Evolutionary conservation across 352 stramenopile genomes (phyloP).

Genomic region (Phytophthora parvispora): DNA sequence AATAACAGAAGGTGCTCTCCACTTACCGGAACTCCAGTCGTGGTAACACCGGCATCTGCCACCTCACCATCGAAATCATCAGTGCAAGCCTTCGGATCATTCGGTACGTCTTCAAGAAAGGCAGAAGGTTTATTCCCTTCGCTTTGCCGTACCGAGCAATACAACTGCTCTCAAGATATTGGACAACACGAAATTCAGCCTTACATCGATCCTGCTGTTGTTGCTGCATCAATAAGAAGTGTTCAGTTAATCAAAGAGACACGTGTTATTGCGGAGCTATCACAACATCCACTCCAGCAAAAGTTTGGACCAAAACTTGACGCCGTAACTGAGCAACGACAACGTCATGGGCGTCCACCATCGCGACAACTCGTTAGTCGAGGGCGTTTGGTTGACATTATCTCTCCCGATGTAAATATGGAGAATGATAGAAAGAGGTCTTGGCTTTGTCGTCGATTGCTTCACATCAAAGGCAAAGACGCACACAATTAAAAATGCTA

Average conservation of each 20-base stretch:
- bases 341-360: constrained; percentile 50
- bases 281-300: constrained; percentile 11
- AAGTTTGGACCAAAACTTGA: background rate
- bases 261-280: constrained; percentile 25
- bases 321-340: constrained; percentile 40
- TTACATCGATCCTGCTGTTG: constrained; percentile 8
- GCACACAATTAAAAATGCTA: background rate
- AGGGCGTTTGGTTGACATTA: constrained; percentile 41
- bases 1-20: background rate
- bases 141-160: background rate
- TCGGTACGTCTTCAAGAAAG: background rate
- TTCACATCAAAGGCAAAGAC: constrained; percentile 37
- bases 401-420: constrained; percentile 22
- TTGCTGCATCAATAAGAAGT: constrained; percentile 11
- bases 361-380: constrained; percentile 45
- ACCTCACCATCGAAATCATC: background rate
- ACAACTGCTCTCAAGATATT: background rate
- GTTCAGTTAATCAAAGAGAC: constrained; percentile 48
- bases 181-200: background rate
- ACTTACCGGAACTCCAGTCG: background rate
- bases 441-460: constrained; percentile 47
- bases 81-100: constrained; percentile 1
- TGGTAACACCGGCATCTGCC: background rate
- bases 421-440: constrained; percentile 55
- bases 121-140: constrained; percentile 5